Evolutionary conservation across 345 rosid genomes (phyloP), one percentile per base, ranked within the genome.

Genomic region (Trapa incisa): DNA sequence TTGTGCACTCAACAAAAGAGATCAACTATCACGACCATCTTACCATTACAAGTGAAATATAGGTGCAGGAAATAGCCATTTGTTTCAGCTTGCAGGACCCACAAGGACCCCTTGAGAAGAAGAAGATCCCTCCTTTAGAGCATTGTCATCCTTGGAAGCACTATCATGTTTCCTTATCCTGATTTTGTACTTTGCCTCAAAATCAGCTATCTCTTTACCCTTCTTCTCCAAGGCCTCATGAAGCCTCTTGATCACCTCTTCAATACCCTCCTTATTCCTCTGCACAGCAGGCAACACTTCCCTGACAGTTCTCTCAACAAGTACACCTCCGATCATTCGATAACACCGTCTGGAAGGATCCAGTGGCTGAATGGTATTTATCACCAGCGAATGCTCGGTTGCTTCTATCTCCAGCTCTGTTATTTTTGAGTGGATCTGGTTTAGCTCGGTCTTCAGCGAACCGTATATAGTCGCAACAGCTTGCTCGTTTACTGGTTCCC

Each of bases 351-450:
- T 83, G 0, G 91, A 81, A 39, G 78, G 96, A 68, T 89, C 96
- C 0, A 91, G 92, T 2, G 97, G 97, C 71, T 86, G 88, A 65
- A 94, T 86, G 17, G 97, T 95, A 73, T 82, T 91, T 42, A 87
- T 86, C 65, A 94, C 97, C 68, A 91, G 77, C 0, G 92, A 78
- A 71, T 94, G 96, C 80, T 94, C 97, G 41, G 95, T 89, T 41
- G 79, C 91, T 77, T 87, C 97, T 96, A 93, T 87, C 87, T 93
- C 98, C 72, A 90, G 86, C 43, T 93, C 97, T 0, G 96, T 93
- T 54, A 93, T 87, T 81, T 93, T 93, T 0, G 97, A 85, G 77
- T 88, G 90, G 71, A 93, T 85, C 69, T 93, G 98, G 73, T 86
- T 93, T 7, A 90, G 85, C 65, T 93, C 98, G 45, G 88, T 73